Conservation (phyloP, 192 early-diverging fungal genomes). For the Entomortierella lignicola region DNA sequence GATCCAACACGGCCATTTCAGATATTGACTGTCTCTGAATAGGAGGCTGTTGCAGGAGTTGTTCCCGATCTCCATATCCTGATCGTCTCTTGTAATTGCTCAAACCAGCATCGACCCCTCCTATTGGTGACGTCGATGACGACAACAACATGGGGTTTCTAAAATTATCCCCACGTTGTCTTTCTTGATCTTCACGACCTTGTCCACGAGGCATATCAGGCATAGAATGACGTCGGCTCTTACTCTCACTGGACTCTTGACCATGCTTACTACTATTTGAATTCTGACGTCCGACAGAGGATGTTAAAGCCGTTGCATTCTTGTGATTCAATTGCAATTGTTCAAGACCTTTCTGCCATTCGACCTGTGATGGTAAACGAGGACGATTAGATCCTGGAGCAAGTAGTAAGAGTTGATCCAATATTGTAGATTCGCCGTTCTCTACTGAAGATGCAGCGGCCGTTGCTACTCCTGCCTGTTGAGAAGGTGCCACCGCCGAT, state of each 20-base stretch:
- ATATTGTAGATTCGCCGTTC: slow-evolving; percentile 18
- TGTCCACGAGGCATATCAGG: slow-evolving; percentile 45
- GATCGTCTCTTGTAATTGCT: slow-evolving; percentile 14
- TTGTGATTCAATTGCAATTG: slow-evolving; percentile 26
- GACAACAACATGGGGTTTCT: slow-evolving; percentile 32
- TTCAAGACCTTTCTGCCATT: slow-evolving; percentile 42
- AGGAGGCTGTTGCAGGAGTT: slow-evolving; percentile 21
- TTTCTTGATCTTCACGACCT: slow-evolving; percentile 31
- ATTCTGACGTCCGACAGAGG: slow-evolving; percentile 40
- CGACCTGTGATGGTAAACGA: slow-evolving; percentile 30
- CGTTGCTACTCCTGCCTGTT: not conserved
- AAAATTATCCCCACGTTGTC: slow-evolving; percentile 38
- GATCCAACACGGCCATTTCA: slow-evolving; percentile 16
- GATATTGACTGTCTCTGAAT: slow-evolving; percentile 31
- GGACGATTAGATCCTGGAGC: slow-evolving; percentile 32
- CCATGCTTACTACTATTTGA: slow-evolving; percentile 37
- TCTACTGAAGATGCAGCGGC: not conserved
- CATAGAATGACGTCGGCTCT: slow-evolving; percentile 47
- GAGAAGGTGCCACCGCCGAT: not conserved
- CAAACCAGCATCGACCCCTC: not conserved
- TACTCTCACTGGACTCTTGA: slow-evolving; percentile 31
- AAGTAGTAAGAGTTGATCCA: slow-evolving; percentile 32
- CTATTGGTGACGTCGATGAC: no score
- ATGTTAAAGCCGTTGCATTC: slow-evolving; percentile 15
- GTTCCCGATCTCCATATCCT: slow-evolving; percentile 20